A percentile compares a stretch with the other conserved stretches of the same genome.
These are phyloP conservation scores for Rugonectria rugulosa DNA, from an alignment of 2,329 filamentous ascomycete genomes.

Conservation along the genomic window DNA sequence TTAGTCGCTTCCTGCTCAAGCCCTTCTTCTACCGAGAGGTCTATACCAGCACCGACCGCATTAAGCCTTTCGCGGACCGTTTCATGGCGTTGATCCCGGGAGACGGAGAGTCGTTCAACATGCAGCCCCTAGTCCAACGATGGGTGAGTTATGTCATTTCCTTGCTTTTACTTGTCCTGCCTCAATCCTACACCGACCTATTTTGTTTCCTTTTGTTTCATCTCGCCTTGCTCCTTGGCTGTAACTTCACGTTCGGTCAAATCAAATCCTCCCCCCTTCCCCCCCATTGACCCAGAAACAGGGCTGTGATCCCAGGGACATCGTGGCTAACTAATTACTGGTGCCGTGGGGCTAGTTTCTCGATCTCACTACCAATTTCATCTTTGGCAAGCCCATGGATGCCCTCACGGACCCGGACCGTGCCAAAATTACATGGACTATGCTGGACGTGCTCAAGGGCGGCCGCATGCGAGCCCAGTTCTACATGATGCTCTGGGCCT, in stretches of 20 bases:
- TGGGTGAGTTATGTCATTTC: conserved; percentile 19
- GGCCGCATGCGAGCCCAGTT: conserved; percentile 23
- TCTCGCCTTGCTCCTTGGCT: no score
- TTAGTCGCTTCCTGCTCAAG: conserved; percentile 30
- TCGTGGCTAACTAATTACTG: not conserved
- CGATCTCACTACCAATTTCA: conserved; percentile 27
- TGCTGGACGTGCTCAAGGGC: conserved; percentile 26
- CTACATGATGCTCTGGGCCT: conserved; percentile 27
- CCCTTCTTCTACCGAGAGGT: conserved; percentile 32
- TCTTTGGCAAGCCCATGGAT: conserved; percentile 26
- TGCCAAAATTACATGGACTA: conserved; percentile 25
- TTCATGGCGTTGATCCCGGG: conserved; percentile 22
- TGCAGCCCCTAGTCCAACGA: conserved; percentile 25
- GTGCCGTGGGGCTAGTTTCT: conserved; percentile 19
- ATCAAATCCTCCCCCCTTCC: no score
- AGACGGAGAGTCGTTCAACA: conserved; percentile 26
- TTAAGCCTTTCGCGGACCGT: conserved; percentile 26
- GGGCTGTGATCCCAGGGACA: no score
- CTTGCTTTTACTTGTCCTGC: not conserved
- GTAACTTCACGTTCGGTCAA: no score
- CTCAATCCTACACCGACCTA: no score
- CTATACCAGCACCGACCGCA: conserved; percentile 27
- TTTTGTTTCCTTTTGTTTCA: no score
- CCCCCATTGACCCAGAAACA: no score
- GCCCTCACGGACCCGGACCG: conserved; percentile 23